Percentiles rank a stretch among this genome's conserved stretches.
Conservation (phyloP, 768 basidiomycete species). For the Baorangia bicolor region DNA sequence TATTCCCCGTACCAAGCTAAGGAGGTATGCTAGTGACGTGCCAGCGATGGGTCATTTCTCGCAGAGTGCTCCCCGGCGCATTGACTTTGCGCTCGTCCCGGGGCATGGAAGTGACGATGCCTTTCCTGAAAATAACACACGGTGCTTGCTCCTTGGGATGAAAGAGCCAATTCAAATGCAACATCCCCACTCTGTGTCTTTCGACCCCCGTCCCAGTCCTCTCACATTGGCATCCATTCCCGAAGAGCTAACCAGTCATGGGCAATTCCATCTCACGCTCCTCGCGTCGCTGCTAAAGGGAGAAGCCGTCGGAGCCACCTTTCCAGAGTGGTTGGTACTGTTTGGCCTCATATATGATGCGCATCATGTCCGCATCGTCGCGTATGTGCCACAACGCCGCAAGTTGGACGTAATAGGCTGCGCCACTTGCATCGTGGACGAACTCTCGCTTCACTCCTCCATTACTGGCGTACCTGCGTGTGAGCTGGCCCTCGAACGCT, state of each 20-base stretch:
- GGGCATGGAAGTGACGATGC: neutral
- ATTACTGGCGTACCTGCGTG: conserved; percentile 1
- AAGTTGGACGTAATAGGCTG: conserved; percentile 6
- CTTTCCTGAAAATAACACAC: neutral
- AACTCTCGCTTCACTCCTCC: conserved; percentile 12
- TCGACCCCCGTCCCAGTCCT: neutral
- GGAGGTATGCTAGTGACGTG: conserved; percentile 21
- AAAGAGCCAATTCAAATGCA: neutral
- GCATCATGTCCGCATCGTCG: conserved; percentile 18
- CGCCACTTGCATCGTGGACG: conserved; percentile 22
- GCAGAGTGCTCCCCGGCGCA: neutral
- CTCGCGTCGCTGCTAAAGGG: conserved; percentile 9
- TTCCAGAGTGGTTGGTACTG: conserved; percentile 28
- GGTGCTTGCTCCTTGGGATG: conserved; percentile 22
- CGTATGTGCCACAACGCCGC: conserved; percentile 17
- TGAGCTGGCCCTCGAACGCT: conserved; percentile 9
- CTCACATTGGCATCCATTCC: conserved; percentile 4
- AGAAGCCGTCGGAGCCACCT: neutral
- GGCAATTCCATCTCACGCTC: conserved; percentile 9
- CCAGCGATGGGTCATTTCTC: neutral
- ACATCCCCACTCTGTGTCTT: neutral
- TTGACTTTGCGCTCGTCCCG: conserved; percentile 18
- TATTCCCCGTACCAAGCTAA: conserved; percentile 12
- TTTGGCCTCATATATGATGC: conserved; percentile 25
- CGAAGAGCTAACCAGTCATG: conserved; percentile 10